Evolutionary conservation across 163 green algal genomes (phyloP).

Genomic region (Volvox carteri): DNA sequence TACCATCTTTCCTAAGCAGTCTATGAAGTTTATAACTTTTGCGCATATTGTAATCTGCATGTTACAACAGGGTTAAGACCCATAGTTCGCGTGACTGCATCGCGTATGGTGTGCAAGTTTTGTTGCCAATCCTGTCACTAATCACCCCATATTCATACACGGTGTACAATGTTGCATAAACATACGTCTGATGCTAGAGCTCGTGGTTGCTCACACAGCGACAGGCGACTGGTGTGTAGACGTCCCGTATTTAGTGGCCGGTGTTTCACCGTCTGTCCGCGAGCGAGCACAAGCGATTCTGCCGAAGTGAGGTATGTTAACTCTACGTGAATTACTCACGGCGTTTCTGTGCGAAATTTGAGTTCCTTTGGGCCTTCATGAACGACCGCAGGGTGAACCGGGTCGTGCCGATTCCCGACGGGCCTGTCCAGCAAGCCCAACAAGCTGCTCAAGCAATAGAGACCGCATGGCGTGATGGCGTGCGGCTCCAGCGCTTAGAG

Average conservation of each 20-base stretch:
- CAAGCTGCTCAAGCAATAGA: conserved; percentile 75
- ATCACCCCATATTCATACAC: neutral
- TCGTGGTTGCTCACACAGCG: neutral
- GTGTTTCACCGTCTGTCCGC: neutral
- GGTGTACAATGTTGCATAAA: conserved; percentile 1
- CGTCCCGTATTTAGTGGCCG: conserved; percentile 11
- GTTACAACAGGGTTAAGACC: no score
- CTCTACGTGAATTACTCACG: no score
- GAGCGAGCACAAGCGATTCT: conserved; percentile 20
- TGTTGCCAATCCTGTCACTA: neutral
- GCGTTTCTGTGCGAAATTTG: no score
- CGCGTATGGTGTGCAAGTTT: neutral
- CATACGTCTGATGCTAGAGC: neutral
- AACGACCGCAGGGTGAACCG: conserved; percentile 35
- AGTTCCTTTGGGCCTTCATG: no score
- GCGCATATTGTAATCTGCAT: no score
- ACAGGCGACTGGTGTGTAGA: neutral
- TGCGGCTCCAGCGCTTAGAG: conserved; percentile 81
- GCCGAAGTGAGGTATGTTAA: conserved; percentile 14
- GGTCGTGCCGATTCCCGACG: conserved; percentile 61
- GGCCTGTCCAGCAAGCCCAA: conserved; percentile 67
- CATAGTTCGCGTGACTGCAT: no score
- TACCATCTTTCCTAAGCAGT: no score
- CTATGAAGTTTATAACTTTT: no score
- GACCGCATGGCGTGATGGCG: conserved; percentile 76